These are phyloP conservation scores for Boletus vinaceobasis DNA, from an alignment of 768 basidiomycete species.

Conservation along the genomic window DNA sequence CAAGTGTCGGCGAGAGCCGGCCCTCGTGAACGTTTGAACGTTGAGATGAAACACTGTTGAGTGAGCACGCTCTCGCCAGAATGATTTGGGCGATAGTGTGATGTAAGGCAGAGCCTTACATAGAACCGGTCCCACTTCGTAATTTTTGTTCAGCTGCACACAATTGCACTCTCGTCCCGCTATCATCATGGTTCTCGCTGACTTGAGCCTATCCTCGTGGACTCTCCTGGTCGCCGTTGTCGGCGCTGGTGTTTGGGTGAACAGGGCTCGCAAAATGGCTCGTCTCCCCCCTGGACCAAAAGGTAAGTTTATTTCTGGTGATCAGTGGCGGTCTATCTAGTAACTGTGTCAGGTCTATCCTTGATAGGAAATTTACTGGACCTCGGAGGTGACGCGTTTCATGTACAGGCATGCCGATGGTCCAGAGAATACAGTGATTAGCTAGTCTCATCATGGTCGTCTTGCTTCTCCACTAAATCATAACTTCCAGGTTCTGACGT, in stretches of 20 bases:
- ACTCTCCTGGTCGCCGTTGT: neutral
- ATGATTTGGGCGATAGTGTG: too few relatives aligned
- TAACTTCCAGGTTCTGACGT: neutral
- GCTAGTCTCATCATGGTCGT: neutral
- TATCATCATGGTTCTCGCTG: neutral
- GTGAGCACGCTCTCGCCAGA: too few relatives aligned
- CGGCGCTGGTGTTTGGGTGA: neutral
- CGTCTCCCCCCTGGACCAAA: constrained; percentile 1
- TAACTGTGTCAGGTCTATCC: neutral
- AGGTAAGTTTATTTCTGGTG: neutral
- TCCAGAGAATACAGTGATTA: neutral
- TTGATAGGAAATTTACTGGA: neutral
- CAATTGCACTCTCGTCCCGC: neutral
- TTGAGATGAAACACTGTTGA: too few relatives aligned
- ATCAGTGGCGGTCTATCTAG: too few relatives aligned
- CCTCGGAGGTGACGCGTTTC: neutral
- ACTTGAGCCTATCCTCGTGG: neutral
- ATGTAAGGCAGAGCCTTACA: too few relatives aligned
- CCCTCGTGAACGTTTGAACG: too few relatives aligned
- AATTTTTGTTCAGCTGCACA: neutral
- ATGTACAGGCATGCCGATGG: neutral
- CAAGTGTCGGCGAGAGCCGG: too few relatives aligned
- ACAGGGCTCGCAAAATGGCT: neutral
- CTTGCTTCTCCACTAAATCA: neutral
- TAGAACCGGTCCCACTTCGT: neutral